Percentiles rank a stretch among this genome's conserved stretches.
Evolutionary conservation across 352 stramenopile genomes (phyloP).

Genomic region (Globisporangium sylvaticum): DNA sequence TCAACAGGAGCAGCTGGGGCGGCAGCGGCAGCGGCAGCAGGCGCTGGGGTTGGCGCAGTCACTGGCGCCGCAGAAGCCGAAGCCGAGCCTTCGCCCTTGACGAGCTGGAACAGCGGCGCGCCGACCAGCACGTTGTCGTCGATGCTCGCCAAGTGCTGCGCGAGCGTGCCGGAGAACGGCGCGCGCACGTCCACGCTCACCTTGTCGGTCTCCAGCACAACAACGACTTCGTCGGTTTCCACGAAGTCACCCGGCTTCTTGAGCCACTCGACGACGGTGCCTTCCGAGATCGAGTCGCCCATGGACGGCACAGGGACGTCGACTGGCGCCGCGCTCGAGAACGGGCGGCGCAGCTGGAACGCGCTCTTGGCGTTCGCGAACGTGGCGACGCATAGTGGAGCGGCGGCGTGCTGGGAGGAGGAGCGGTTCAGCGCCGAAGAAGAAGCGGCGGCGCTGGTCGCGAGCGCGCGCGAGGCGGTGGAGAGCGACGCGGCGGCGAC

Average conservation of each 20-base stretch:
- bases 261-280: constrained; percentile 96
- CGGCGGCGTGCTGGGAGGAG: too few species aligned
- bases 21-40: constrained; percentile 16
- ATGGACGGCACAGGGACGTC: constrained; percentile 87
- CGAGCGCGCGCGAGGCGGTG: constrained; percentile 11
- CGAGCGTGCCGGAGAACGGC: constrained; percentile 88
- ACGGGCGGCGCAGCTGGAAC: constrained; percentile 33
- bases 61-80: constrained; percentile 17
- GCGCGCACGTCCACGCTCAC: constrained; percentile 91
- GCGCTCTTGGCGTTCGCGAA: constrained; percentile 5
- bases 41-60: constrained; percentile 5
- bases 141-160: constrained; percentile 89
- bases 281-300: constrained; percentile 97
- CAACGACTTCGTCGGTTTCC: constrained; percentile 94
- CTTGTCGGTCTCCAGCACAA: constrained; percentile 99
- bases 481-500: constrained; percentile 10
- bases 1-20: background rate
- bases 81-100: constrained; percentile 24
- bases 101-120: constrained; percentile 85
- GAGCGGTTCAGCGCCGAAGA: constrained; percentile 3
- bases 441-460: background rate
- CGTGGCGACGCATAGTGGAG: background rate
- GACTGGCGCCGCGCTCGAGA: constrained; percentile 20
- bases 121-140: constrained; percentile 97
- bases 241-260: constrained; percentile 93